Conservation (phyloP, 78 protist genomes). For the Speleostelium caveatum region DNA sequence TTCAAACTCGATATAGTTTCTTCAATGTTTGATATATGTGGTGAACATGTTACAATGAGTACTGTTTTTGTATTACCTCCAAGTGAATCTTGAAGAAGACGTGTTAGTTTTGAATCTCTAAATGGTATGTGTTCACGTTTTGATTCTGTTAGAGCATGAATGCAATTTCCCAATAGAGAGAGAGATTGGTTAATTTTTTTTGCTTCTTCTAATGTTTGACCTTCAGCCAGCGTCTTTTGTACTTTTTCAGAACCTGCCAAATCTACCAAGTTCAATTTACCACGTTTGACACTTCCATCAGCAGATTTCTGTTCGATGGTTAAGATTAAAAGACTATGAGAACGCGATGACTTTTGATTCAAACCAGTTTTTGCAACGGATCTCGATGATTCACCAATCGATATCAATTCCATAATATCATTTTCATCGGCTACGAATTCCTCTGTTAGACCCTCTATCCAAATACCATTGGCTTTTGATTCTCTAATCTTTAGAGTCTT, state of each 20-base stretch:
- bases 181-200: slow-evolving; percentile 86
- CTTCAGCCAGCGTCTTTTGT: slow-evolving; percentile 76
- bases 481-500: slow-evolving; percentile 68
- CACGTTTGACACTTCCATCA: slow-evolving; percentile 53
- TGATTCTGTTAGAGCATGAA: slow-evolving; percentile 77
- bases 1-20: slow-evolving; percentile 90
- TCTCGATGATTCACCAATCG: slow-evolving; percentile 65
- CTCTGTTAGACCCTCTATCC: slow-evolving; percentile 78
- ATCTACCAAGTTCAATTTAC: slow-evolving; percentile 86
- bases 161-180: slow-evolving; percentile 82
- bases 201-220: slow-evolving; percentile 83
- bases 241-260: slow-evolving; percentile 87
- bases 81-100: slow-evolving; percentile 79
- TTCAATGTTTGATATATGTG: slow-evolving; percentile 66
- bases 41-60: slow-evolving; percentile 80
- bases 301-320: slow-evolving; percentile 69
- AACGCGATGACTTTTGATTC: slow-evolving; percentile 78
- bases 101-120: slow-evolving; percentile 76
- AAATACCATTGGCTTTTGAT: slow-evolving; percentile 74
- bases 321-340: slow-evolving; percentile 59
- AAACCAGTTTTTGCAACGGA: slow-evolving; percentile 67
- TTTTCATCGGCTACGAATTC: slow-evolving; percentile 55
- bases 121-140: slow-evolving; percentile 84
- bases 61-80: slow-evolving; percentile 85
- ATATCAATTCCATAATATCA: slow-evolving; percentile 55